These are phyloP conservation scores for Trichoderma polysporum DNA, from an alignment of 2,329 filamentous ascomycete species.

Conservation along the genomic window DNA sequence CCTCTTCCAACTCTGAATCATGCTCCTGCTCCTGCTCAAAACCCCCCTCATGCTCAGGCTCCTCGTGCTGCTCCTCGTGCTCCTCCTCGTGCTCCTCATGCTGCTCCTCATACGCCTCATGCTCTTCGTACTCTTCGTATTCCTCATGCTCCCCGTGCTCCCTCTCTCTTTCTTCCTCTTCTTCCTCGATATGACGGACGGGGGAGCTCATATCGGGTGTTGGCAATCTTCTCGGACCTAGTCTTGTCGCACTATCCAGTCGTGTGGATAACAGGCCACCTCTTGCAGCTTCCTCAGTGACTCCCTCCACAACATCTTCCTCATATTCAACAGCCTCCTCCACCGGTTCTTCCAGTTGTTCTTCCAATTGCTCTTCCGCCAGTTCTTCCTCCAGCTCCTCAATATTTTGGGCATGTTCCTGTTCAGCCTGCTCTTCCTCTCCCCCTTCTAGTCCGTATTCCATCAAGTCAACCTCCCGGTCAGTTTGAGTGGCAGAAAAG, in stretches of 20 bases:
- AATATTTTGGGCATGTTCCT: neutral
- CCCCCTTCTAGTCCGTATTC: conserved; percentile 5
- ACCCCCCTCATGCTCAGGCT: neutral
- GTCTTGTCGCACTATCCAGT: conserved; percentile 33
- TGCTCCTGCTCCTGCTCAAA: neutral
- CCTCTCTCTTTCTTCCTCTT: neutral
- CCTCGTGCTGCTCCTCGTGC: neutral
- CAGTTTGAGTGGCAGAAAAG: conserved; percentile 4
- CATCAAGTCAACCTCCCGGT: conserved; percentile 18
- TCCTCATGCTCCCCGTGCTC: neutral
- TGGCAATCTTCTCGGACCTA: conserved; percentile 47
- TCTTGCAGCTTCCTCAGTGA: neutral
- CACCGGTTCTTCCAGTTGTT: neutral
- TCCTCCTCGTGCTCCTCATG: neutral
- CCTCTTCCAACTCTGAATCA: neutral
- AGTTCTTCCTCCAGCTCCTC: neutral
- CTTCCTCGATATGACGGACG: conserved; percentile 29
- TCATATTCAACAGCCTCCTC: neutral
- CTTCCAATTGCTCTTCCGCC: neutral
- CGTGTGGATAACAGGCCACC: neutral
- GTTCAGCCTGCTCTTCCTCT: neutral
- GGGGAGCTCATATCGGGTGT: conserved; percentile 55
- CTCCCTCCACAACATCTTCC: neutral
- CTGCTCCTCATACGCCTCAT: neutral
- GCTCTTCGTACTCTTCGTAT: neutral